A percentile compares a stretch with the other conserved stretches of the same genome.
phyloP scores from a whole-genome alignment of 805 yeast genomes.

The Candida rishiriensis region DNA sequence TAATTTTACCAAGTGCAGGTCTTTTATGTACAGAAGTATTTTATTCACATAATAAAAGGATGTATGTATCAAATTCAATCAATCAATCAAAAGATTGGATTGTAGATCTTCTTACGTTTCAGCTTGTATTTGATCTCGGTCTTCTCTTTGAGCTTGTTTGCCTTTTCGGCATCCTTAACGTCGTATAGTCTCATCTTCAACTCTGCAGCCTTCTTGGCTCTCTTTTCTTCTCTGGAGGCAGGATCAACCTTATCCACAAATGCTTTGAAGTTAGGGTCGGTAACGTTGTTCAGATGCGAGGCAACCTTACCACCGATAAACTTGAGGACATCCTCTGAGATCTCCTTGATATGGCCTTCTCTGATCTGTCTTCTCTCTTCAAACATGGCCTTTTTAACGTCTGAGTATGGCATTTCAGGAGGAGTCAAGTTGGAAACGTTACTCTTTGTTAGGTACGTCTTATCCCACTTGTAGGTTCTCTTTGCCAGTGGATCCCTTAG shows the following conservation, averaged over 20 bases:
- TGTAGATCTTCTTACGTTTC: conserved; percentile 13
- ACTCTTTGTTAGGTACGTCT: conserved; percentile 45
- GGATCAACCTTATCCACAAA: conserved; percentile 27
- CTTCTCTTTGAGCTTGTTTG: conserved; percentile 15
- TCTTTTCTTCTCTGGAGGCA: conserved; percentile 15
- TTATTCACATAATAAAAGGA: neutral
- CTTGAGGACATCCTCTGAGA: conserved; percentile 40
- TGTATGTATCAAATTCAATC: neutral
- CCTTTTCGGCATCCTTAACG: conserved; percentile 19
- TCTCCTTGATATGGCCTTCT: conserved; percentile 35
- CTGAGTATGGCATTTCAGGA: conserved; percentile 75
- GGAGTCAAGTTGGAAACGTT: conserved; percentile 61
- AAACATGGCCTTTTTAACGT: conserved; percentile 55
- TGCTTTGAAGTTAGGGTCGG: conserved; percentile 28
- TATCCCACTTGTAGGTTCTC: conserved; percentile 50
- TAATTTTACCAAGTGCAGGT: too few relatives aligned
- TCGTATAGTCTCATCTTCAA: conserved; percentile 15
- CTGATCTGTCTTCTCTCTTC: conserved; percentile 48
- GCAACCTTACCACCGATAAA: conserved; percentile 40
- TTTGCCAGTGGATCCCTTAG: conserved; percentile 76
- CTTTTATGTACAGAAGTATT: too few relatives aligned
- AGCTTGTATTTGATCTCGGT: conserved; percentile 18
- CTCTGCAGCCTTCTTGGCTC: conserved; percentile 13
- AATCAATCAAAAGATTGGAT: conserved; percentile 3
- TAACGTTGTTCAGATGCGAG: conserved; percentile 28